Conservation (phyloP, 495 filamentous ascomycete species). For the Amniculicola lignicola region DNA sequence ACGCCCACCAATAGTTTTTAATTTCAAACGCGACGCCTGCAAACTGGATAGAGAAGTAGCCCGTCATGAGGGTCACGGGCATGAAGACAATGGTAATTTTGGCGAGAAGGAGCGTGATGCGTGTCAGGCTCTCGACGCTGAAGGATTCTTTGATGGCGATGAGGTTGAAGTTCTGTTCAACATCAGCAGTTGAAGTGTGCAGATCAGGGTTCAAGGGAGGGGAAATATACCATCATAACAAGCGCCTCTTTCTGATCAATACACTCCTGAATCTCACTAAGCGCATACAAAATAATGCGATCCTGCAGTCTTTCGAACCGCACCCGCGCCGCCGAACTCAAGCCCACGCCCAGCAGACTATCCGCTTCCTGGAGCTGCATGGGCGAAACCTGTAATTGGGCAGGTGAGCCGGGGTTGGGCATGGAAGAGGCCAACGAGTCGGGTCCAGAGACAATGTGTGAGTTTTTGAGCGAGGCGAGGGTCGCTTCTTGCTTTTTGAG, state of each 20-base stretch:
- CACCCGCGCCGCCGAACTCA: constrained; percentile 63
- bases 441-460: constrained; percentile 36
- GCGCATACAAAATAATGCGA: constrained; percentile 71
- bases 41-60: constrained; percentile 77
- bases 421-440: constrained; percentile 28
- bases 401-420: constrained; percentile 1
- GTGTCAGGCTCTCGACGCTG: constrained; percentile 71
- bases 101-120: constrained; percentile 76
- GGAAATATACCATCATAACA: constrained; percentile 58
- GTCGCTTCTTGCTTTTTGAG: constrained; percentile 50
- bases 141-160: constrained; percentile 80
- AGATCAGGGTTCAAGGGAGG: not conserved
- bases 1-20: constrained; percentile 68
- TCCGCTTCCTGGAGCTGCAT: constrained; percentile 43
- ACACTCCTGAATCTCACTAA: constrained; percentile 78
- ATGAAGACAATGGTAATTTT: constrained; percentile 83
- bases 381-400: not conserved
- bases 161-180: constrained; percentile 76
- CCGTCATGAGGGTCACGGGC: constrained; percentile 77
- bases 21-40: constrained; percentile 57
- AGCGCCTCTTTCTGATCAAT: constrained; percentile 74
- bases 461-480: constrained; percentile 42
- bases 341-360: constrained; percentile 51
- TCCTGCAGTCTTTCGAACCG: constrained; percentile 76
- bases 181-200: not conserved